These are phyloP conservation scores for Podaxis sp. DNA, from an alignment of 768 basidiomycete genomes.

Conservation along the genomic window DNA sequence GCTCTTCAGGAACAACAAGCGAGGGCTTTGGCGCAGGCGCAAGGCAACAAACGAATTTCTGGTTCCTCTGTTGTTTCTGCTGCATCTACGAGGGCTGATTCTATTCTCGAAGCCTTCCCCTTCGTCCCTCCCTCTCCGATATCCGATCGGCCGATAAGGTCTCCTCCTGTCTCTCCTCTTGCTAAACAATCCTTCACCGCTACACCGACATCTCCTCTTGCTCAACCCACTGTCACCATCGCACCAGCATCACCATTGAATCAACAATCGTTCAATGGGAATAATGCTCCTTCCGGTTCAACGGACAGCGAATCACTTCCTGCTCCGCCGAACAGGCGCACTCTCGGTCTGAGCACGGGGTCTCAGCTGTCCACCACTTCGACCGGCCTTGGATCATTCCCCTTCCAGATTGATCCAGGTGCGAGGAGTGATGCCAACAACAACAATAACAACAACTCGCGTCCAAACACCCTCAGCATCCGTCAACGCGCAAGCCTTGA, in stretches of 20 bases:
- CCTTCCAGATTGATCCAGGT: slow-evolving; percentile 81
- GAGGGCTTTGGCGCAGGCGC: slow-evolving; percentile 55
- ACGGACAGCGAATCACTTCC: slow-evolving; percentile 33
- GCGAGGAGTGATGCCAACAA: slow-evolving; percentile 29
- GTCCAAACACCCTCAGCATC: slow-evolving; percentile 31
- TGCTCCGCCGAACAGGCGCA: slow-evolving; percentile 59
- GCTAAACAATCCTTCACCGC: slow-evolving; percentile 52
- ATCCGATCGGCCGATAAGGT: slow-evolving; percentile 74
- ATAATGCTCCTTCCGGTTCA: slow-evolving; percentile 17
- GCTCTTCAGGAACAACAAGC: slow-evolving; percentile 69
- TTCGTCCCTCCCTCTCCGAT: slow-evolving; percentile 90
- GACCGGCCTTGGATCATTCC: slow-evolving; percentile 80
- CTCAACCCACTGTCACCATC: slow-evolving; percentile 47
- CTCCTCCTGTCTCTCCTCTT: slow-evolving; percentile 74
- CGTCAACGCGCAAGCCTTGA: slow-evolving; percentile 82
- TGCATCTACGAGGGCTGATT: slow-evolving; percentile 74
- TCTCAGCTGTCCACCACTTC: slow-evolving; percentile 79
- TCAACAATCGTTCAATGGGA: slow-evolving; percentile 43
- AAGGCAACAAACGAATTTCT: slow-evolving; percentile 56
- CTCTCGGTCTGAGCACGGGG: slow-evolving; percentile 70
- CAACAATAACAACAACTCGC: slow-evolving; percentile 17
- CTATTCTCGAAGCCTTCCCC: slow-evolving; percentile 84
- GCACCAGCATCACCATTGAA: slow-evolving; percentile 56
- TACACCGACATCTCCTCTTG: slow-evolving; percentile 59
- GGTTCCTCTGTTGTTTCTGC: slow-evolving; percentile 67